A percentile compares a stretch with the other conserved stretches of the same genome.
Evolutionary conservation across 805 yeast genomes (phyloP).

Genomic region (Schizosaccharomyces lindneri): DNA sequence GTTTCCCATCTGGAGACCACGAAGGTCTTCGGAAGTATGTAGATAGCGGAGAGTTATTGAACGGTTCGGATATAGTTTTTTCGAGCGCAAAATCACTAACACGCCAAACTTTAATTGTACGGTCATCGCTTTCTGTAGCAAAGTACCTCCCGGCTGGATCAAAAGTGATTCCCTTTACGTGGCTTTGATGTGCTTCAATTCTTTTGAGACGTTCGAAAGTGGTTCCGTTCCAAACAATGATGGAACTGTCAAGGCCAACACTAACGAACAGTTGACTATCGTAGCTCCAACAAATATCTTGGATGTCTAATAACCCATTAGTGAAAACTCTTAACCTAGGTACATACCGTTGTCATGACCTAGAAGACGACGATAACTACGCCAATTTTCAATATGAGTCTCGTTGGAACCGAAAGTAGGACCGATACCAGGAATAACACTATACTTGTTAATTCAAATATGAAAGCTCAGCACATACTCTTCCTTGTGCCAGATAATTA

Average conservation of each 20-base stretch:
- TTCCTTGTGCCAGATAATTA: constrained; percentile 81
- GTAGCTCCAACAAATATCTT: constrained; percentile 95
- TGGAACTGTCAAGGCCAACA: constrained; percentile 81
- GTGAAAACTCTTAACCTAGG: not conserved
- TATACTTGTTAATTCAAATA: not conserved
- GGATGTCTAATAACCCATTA: constrained; percentile 34
- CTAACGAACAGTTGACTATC: constrained; percentile 75
- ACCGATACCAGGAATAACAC: not conserved
- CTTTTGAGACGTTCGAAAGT: constrained; percentile 55
- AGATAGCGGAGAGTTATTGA: constrained; percentile 67
- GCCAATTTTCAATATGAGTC: constrained; percentile 1
- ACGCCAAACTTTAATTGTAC: constrained; percentile 65
- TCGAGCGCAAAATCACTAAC: constrained; percentile 66
- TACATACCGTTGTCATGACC: constrained; percentile 57
- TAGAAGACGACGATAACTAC: constrained; percentile 17
- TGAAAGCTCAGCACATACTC: constrained; percentile 20
- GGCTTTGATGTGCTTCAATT: constrained; percentile 79
- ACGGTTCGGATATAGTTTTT: constrained; percentile 60
- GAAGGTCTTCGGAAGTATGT: constrained; percentile 57
- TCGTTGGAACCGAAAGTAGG: constrained; percentile 1
- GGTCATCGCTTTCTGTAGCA: constrained; percentile 63
- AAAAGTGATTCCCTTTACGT: constrained; percentile 87
- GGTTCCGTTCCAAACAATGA: constrained; percentile 78
- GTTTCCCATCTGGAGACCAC: constrained; percentile 59
- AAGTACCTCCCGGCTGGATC: constrained; percentile 96